Conservation (phyloP, 495 filamentous ascomycete genomes). For the Daldinia bambusicola region DNA sequence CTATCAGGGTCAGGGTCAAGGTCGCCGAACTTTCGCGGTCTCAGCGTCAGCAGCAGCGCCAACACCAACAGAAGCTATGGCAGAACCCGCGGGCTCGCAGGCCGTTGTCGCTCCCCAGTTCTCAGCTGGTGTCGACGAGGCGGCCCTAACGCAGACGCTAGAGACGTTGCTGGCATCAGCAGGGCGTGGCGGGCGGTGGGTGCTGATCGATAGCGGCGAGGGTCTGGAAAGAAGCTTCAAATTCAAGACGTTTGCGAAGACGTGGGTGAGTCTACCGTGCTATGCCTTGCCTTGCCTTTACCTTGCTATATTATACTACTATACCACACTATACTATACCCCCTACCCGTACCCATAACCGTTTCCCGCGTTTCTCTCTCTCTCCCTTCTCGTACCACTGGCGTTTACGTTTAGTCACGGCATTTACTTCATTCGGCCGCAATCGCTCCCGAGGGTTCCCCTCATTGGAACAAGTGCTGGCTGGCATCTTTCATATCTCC, state of each 20-base stretch:
- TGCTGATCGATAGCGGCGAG: slow-evolving; percentile 58
- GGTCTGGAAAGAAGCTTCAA: slow-evolving; percentile 67
- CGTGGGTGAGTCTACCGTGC: slow-evolving; percentile 62
- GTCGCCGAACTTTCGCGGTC: slow-evolving; percentile 10
- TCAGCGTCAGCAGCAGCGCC: slow-evolving; percentile 11
- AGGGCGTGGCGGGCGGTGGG: slow-evolving; percentile 60
- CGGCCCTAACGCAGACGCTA: slow-evolving; percentile 36
- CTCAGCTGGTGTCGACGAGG: slow-evolving; percentile 48
- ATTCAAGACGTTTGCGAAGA: slow-evolving; percentile 70
- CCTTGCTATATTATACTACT: background rate
- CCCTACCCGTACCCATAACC: background rate
- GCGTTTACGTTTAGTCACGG: slow-evolving; percentile 13
- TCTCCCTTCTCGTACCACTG: slow-evolving; percentile 20
- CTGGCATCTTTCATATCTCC: slow-evolving; percentile 9
- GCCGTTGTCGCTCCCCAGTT: slow-evolving; percentile 33
- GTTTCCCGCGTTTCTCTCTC: background rate
- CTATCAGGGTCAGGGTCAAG: background rate
- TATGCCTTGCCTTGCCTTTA: background rate
- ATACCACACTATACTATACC: too few species aligned
- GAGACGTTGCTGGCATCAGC: slow-evolving; percentile 46
- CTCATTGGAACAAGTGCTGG: slow-evolving; percentile 14
- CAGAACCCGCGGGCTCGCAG: slow-evolving; percentile 12
- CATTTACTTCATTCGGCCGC: slow-evolving; percentile 28
- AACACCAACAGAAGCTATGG: background rate
- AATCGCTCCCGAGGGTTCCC: slow-evolving; percentile 4